Conservation (phyloP, 1,139 yeast genomes). For the Zygosaccharomyces pseudobailii region DNA sequence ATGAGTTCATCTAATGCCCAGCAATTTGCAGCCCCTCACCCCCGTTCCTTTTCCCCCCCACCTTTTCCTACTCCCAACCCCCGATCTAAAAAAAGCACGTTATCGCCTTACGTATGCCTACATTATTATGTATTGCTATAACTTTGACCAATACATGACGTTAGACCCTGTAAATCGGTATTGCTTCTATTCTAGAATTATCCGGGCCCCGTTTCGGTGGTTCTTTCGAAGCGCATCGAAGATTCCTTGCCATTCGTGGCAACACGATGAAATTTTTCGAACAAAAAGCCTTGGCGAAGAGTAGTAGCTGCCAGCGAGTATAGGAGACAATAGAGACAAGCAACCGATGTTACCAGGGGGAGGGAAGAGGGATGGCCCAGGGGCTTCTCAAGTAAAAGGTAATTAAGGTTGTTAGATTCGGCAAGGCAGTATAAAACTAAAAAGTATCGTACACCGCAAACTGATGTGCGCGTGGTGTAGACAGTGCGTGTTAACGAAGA, state of each 20-base stretch:
- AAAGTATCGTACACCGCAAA: too few species aligned
- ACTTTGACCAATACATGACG: background rate
- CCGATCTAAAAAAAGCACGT: background rate
- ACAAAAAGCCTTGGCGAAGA: background rate
- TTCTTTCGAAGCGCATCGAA: background rate
- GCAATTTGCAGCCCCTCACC: background rate
- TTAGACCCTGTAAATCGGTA: background rate
- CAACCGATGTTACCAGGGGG: background rate
- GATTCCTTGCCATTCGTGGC: background rate
- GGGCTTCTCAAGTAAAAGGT: background rate
- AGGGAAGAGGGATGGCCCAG: background rate
- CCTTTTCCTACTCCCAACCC: background rate
- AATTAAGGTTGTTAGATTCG: background rate
- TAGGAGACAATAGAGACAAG: too few species aligned
- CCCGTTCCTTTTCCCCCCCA: background rate
- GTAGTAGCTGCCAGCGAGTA: too few species aligned
- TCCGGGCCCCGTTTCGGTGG: too few species aligned
- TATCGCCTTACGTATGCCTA: background rate
- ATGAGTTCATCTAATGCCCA: slow-evolving; percentile 16
- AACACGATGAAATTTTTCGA: background rate
- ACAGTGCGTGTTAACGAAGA: background rate
- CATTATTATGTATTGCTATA: background rate
- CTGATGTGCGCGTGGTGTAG: too few species aligned
- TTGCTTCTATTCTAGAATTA: background rate
- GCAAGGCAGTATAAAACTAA: too few species aligned